Percentiles rank a stretch among this genome's conserved stretches.
phyloP scores from a whole-genome alignment of 1,139 yeast species.

The Komagataea norvegica region DNA sequence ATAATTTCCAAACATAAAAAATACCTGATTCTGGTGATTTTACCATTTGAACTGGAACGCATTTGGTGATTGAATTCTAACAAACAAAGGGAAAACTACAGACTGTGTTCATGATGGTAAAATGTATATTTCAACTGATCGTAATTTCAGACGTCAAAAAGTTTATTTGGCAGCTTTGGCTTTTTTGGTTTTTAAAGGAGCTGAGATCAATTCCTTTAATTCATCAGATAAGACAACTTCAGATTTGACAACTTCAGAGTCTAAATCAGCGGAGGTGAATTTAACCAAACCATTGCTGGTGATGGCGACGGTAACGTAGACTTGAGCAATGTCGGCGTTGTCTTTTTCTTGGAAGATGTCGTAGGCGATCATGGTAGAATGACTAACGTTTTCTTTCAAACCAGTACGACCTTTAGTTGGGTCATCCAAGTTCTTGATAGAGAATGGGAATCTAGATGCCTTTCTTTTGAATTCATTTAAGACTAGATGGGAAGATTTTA shows the following conservation, averaged over 20 bases:
- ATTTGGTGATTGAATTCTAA: too few species aligned
- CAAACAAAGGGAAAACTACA: too few species aligned
- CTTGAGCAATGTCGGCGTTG: slow-evolving; percentile 66
- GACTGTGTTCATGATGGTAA: too few species aligned
- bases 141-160: too few species aligned
- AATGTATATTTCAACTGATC: not conserved
- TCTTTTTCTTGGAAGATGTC: slow-evolving; percentile 68
- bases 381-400: slow-evolving; percentile 67
- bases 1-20: too few species aligned
- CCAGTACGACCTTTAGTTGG: slow-evolving; percentile 75
- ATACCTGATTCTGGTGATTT: too few species aligned
- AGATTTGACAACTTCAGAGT: slow-evolving; percentile 45
- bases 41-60: too few species aligned
- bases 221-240: slow-evolving; percentile 57
- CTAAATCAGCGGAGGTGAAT: slow-evolving; percentile 53
- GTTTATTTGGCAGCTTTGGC: slow-evolving; percentile 42
- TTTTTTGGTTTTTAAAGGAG: slow-evolving; percentile 53
- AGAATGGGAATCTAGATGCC: slow-evolving; percentile 68
- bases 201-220: slow-evolving; percentile 42
- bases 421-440: slow-evolving; percentile 62
- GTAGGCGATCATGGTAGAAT: slow-evolving; percentile 63
- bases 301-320: slow-evolving; percentile 71
- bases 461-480: slow-evolving; percentile 64
- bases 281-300: slow-evolving; percentile 70
- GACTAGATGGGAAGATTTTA: slow-evolving; percentile 67